phyloP scores from a whole-genome alignment of 2,329 filamentous ascomycete genomes.

The Rutstroemia sydowiana region DNA sequence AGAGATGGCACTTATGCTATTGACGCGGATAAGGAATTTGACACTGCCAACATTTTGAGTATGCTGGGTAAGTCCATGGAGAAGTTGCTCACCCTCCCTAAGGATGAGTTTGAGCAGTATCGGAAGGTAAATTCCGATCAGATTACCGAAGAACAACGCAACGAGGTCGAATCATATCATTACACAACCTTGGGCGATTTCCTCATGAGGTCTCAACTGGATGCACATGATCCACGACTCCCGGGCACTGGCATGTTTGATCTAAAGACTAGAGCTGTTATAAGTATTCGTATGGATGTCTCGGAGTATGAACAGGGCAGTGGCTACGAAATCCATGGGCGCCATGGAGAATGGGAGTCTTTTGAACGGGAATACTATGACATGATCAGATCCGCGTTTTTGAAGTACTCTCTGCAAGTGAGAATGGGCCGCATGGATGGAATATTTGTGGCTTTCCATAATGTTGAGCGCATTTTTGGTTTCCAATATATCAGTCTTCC shows the following conservation, averaged over 20 bases:
- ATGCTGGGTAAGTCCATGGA: slow-evolving; percentile 96
- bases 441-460: slow-evolving; percentile 95
- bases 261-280: slow-evolving; percentile 86
- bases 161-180: slow-evolving; percentile 72
- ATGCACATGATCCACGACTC: slow-evolving; percentile 77
- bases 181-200: slow-evolving; percentile 84
- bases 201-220: slow-evolving; percentile 89
- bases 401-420: slow-evolving; percentile 95
- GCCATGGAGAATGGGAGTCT: slow-evolving; percentile 76
- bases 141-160: slow-evolving; percentile 64
- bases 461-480: slow-evolving; percentile 89
- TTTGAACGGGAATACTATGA: slow-evolving; percentile 95
- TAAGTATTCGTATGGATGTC: slow-evolving; percentile 85
- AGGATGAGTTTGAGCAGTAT: slow-evolving; percentile 79
- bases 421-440: slow-evolving; percentile 98
- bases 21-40: slow-evolving; percentile 90
- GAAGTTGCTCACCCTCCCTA: slow-evolving; percentile 80
- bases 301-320: slow-evolving; percentile 62
- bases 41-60: slow-evolving; percentile 76
- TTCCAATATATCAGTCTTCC: slow-evolving; percentile 86
- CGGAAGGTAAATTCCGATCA: slow-evolving; percentile 59
- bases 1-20: slow-evolving; percentile 87
- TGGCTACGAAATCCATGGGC: slow-evolving; percentile 78
- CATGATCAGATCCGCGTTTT: slow-evolving; percentile 88
- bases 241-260: slow-evolving; percentile 94